Conservation (phyloP, 2,329 filamentous ascomycete species). For the Ophiostoma australiae region DNA sequence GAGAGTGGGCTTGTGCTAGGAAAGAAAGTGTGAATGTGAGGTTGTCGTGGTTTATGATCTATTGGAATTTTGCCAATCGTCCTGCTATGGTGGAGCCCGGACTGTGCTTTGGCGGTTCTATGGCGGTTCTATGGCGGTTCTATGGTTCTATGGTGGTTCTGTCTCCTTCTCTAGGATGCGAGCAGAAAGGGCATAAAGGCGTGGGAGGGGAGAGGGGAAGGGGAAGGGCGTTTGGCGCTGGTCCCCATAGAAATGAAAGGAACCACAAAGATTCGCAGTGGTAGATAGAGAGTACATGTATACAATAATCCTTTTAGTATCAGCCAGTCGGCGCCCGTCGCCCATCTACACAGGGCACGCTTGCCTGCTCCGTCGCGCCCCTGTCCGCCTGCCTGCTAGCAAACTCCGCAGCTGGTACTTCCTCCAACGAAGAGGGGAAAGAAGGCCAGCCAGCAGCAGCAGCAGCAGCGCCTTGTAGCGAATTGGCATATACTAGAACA, state of each 20-base stretch:
- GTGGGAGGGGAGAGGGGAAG: background rate
- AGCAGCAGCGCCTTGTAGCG: background rate
- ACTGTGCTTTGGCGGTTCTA: background rate
- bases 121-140: background rate
- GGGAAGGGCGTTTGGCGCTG: background rate
- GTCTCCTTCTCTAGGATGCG: conserved; percentile 16
- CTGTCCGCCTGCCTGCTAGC: background rate
- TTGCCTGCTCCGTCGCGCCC: background rate
- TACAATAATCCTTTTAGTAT: too few relatives aligned
- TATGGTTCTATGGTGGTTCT: background rate
- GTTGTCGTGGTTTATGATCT: conserved; percentile 21
- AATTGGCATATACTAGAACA: conserved; percentile 17
- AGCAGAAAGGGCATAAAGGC: background rate
- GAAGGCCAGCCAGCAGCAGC: background rate
- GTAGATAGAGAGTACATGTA: background rate
- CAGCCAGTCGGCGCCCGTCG: background rate
- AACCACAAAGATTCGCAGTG: conserved; percentile 29
- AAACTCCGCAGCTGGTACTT: background rate
- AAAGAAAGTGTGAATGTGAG: conserved; percentile 22
- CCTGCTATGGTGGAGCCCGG: conserved; percentile 29
- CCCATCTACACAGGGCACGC: background rate
- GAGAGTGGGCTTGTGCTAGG: conserved; percentile 7
- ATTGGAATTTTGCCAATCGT: conserved; percentile 24
- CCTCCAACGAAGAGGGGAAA: conserved; percentile 5
- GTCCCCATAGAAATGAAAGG: conserved; percentile 27